Conservation (phyloP, 2,329 filamentous ascomycete genomes). For the Hypoxylon sp. region DNA sequence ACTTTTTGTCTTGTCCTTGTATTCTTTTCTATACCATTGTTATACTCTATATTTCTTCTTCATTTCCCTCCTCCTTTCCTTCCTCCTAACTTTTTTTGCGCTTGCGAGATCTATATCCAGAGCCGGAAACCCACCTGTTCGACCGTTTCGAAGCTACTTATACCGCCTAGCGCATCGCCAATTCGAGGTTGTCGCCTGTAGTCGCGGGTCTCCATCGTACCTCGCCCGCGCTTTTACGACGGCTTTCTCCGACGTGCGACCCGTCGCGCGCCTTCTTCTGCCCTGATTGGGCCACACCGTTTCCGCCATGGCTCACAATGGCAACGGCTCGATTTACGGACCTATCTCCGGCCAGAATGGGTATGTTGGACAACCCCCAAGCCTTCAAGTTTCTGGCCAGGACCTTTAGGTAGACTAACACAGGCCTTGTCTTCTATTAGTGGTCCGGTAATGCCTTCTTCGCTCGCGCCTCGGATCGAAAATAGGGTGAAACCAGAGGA, state of each 20-base stretch:
- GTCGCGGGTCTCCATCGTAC: slow-evolving; percentile 29
- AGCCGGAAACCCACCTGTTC: slow-evolving; percentile 9
- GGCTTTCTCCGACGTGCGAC: slow-evolving; percentile 23
- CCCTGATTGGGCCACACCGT: slow-evolving; percentile 37
- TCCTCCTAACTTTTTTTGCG: neutral
- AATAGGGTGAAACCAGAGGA: slow-evolving; percentile 37
- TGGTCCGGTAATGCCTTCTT: slow-evolving; percentile 31
- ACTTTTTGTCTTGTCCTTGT: slow-evolving; percentile 25
- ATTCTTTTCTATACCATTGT: slow-evolving; percentile 20
- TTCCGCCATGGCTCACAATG: slow-evolving; percentile 46
- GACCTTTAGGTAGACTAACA: slow-evolving; percentile 28
- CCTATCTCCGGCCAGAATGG: slow-evolving; percentile 37
- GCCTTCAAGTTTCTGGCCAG: slow-evolving; percentile 7
- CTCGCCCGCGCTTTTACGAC: slow-evolving; percentile 16
- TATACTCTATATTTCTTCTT: slow-evolving; percentile 30
- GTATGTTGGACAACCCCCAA: slow-evolving; percentile 33
- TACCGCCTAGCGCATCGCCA: slow-evolving; percentile 33
- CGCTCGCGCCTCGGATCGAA: slow-evolving; percentile 33
- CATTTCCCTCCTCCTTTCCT: slow-evolving; percentile 11
- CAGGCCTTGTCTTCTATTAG: slow-evolving; percentile 24
- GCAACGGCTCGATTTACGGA: slow-evolving; percentile 43
- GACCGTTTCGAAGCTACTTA: slow-evolving; percentile 33
- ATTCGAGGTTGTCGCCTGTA: slow-evolving; percentile 29
- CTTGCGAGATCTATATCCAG: slow-evolving; percentile 8
- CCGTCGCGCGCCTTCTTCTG: slow-evolving; percentile 34